Conservation (phyloP, 805 yeast genomes). For the Metschnikowia kunwiensis region DNA sequence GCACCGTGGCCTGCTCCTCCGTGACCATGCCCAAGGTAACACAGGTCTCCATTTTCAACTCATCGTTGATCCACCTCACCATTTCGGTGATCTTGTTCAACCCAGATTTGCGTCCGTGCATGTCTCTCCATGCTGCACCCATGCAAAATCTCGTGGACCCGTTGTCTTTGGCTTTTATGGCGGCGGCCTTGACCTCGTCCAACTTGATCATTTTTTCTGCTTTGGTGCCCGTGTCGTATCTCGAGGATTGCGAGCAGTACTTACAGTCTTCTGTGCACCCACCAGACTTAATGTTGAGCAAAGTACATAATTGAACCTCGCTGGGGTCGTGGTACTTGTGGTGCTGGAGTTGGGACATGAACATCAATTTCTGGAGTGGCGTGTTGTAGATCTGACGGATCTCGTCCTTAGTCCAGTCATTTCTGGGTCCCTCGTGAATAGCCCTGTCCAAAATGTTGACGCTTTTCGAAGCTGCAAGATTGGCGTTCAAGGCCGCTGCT, state of each 20-base stretch:
- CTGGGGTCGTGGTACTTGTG: slow-evolving; percentile 63
- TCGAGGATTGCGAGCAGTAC: slow-evolving; percentile 73
- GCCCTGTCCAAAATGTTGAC: slow-evolving; percentile 6
- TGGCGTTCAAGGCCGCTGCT: background rate
- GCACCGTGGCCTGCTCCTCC: slow-evolving; percentile 55
- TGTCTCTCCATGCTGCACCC: slow-evolving; percentile 89
- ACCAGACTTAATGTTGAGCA: slow-evolving; percentile 72
- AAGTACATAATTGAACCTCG: slow-evolving; percentile 72
- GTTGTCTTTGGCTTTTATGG: slow-evolving; percentile 60
- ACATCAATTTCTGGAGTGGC: slow-evolving; percentile 61
- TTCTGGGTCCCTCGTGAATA: slow-evolving; percentile 14
- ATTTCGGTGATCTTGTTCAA: slow-evolving; percentile 59
- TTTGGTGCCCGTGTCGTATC: slow-evolving; percentile 67
- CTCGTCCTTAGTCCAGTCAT: slow-evolving; percentile 60
- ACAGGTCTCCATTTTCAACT: slow-evolving; percentile 70
- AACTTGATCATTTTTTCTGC: slow-evolving; percentile 62
- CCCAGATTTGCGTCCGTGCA: slow-evolving; percentile 72
- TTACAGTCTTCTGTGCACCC: slow-evolving; percentile 82
- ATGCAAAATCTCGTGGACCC: slow-evolving; percentile 79
- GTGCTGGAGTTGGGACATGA: slow-evolving; percentile 62
- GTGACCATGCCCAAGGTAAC: slow-evolving; percentile 79
- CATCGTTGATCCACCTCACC: slow-evolving; percentile 58
- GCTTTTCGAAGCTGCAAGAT: background rate
- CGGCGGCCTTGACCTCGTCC: slow-evolving; percentile 63
- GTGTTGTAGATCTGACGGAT: slow-evolving; percentile 58